Evolutionary conservation across 1,139 yeast species (phyloP).

Genomic region (Blastobotrys ciferrii): DNA sequence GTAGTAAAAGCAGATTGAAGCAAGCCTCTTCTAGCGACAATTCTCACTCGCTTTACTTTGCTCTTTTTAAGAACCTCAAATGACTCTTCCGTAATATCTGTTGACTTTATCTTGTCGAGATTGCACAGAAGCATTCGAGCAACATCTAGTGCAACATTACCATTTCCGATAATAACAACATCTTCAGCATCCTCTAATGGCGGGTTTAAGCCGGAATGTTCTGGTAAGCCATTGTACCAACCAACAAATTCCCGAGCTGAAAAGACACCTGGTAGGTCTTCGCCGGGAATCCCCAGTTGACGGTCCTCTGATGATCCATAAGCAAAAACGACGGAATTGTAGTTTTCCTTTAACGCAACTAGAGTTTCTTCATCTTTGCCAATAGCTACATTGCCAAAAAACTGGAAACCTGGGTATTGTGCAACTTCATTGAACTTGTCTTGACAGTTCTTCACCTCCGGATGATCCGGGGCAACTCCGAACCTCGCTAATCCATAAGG

Average conservation of each 20-base stretch:
- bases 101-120: slow-evolving; percentile 46
- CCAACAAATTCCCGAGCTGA: slow-evolving; percentile 87
- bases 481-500: slow-evolving; percentile 89
- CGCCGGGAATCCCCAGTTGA: slow-evolving; percentile 58
- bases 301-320: slow-evolving; percentile 80
- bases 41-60: slow-evolving; percentile 58
- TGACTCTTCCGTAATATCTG: slow-evolving; percentile 74
- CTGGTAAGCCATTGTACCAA: slow-evolving; percentile 95
- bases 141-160: slow-evolving; percentile 94
- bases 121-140: slow-evolving; percentile 74
- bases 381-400: slow-evolving; percentile 71
- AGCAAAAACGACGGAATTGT: slow-evolving; percentile 73
- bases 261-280: slow-evolving; percentile 58
- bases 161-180: slow-evolving; percentile 90
- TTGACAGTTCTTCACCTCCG: slow-evolving; percentile 81
- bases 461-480: slow-evolving; percentile 99
- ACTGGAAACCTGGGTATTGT: slow-evolving; percentile 49
- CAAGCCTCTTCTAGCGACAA: slow-evolving; percentile 85
- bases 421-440: slow-evolving; percentile 72
- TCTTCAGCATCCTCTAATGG: slow-evolving; percentile 57
- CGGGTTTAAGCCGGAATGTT: slow-evolving; percentile 46
- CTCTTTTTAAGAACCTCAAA: slow-evolving; percentile 51
- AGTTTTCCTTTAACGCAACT: slow-evolving; percentile 48
- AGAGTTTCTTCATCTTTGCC: slow-evolving; percentile 56
- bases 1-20: slow-evolving; percentile 81